Base-by-base conservation (phyloP, 2,329 filamentous ascomycete species). In the Trichophyton rubrum region DNA sequence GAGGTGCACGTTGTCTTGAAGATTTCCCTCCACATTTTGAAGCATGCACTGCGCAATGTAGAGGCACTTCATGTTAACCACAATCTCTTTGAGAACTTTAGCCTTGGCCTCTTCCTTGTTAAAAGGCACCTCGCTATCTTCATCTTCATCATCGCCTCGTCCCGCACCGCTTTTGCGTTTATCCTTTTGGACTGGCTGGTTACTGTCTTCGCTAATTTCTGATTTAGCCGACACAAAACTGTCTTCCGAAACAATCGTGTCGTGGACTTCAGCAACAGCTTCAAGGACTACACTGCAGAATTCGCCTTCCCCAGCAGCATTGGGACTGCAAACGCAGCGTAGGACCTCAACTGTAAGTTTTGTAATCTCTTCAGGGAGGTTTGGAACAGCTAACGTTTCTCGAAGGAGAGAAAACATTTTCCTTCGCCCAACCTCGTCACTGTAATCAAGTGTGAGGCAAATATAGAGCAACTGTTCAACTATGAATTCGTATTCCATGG, bases 41-140 rank as follows among this genome's bases (percentile, higher is more conserved):
- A 99, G 81, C 88, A 97, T 96, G 78, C 90, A 97, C 73, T 96
- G 90, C 27, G 95, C 91, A 66, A 99, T 96, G 70, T 96, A 89
- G 63, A 99, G 80, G 73, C 93, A 97, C 76, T 97, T 97, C 84
- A 96, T 91, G 78, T 97, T 97, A 72, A 97, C 88, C 78, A 96
- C 85, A 70, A 96, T 93, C 74, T 96, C 90, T 65, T 84, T 86
- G 66, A 96, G 66, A 24, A 76, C 67, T 66, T 76, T 84, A 1
- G 88, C 89, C 75, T 91, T 95, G 55, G 79, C 79, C 65, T 84
- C 81, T 59, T 83, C 80, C 56, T 77, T 76, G 63, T 77, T 75
- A 59, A 76, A 76, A 3, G 74, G 73, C 1, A 82, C 80, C 66
- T 83, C 80, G 8, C 83, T 49, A 17, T 22, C 51, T 41, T 64